Evolutionary conservation across 2,329 filamentous ascomycete genomes (phyloP).

Genomic region (Cercospora beticola): DNA sequence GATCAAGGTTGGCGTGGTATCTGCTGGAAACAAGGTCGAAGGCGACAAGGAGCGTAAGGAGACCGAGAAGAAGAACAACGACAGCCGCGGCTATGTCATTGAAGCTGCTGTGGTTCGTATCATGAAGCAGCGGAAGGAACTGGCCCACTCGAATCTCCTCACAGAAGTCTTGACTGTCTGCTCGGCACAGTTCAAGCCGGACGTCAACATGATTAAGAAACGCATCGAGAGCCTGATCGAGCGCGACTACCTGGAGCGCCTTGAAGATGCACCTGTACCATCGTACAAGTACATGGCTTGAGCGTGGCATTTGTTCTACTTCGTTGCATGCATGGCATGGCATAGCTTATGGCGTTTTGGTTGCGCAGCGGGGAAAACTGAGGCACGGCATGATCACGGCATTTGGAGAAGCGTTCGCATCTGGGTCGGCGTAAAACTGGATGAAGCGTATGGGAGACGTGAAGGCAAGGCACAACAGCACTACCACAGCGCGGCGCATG

Average conservation of each 20-base stretch:
- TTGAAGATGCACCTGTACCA: slow-evolving; percentile 63
- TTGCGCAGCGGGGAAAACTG: background rate
- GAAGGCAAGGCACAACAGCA: background rate
- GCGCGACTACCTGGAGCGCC: slow-evolving; percentile 74
- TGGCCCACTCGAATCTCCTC: slow-evolving; percentile 67
- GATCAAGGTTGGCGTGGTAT: slow-evolving; percentile 86
- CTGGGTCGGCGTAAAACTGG: background rate
- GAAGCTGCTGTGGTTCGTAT: slow-evolving; percentile 78
- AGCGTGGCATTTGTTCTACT: background rate
- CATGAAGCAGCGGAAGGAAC: slow-evolving; percentile 81
- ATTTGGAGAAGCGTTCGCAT: background rate
- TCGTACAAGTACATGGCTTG: slow-evolving; percentile 69
- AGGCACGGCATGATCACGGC: background rate
- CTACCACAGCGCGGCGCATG: slow-evolving; percentile 7
- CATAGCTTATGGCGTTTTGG: slow-evolving; percentile 5
- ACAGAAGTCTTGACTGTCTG: slow-evolving; percentile 72
- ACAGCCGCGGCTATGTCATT: slow-evolving; percentile 67
- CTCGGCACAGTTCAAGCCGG: slow-evolving; percentile 68
- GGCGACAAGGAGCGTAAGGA: slow-evolving; percentile 64
- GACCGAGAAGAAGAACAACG: slow-evolving; percentile 74
- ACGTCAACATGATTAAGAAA: slow-evolving; percentile 75
- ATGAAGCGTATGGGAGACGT: background rate
- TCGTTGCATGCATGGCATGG: background rate
- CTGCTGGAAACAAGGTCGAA: slow-evolving; percentile 79
- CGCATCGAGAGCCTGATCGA: slow-evolving; percentile 76